Evolutionary conservation across 495 filamentous ascomycete species (phyloP).

Genomic region (Platismatia glauca): DNA sequence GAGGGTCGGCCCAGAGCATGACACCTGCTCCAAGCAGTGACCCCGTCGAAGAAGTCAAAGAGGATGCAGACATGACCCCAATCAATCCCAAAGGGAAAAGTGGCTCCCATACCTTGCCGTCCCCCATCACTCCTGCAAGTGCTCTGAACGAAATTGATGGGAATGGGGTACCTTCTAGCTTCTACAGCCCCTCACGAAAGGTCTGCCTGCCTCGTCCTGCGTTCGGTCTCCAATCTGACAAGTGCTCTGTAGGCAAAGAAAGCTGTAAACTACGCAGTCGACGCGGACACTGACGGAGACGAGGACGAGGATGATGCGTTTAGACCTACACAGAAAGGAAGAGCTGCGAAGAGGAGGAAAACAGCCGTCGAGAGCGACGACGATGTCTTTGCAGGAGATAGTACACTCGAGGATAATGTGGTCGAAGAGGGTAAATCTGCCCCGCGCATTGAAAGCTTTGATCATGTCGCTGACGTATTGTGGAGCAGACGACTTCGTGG

Average conservation of each 20-base stretch:
- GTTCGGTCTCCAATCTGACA: not conserved
- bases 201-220: constrained; percentile 22
- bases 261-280: constrained; percentile 35
- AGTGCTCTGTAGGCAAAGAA: constrained; percentile 34
- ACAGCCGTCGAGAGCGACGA: constrained; percentile 51
- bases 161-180: constrained; percentile 18
- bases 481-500: constrained; percentile 62
- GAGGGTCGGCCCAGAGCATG: constrained; percentile 41
- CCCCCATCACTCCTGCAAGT: constrained; percentile 21
- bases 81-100: constrained; percentile 24
- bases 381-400: constrained; percentile 51
- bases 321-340: constrained; percentile 34
- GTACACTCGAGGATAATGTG: constrained; percentile 47
- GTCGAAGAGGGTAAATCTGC: constrained; percentile 37
- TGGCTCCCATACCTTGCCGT: constrained; percentile 5
- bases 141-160: not conserved
- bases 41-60: constrained; percentile 33
- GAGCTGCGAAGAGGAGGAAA: constrained; percentile 44
- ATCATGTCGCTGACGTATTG: not conserved
- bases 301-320: constrained; percentile 48
- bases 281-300: constrained; percentile 41
- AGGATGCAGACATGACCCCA: constrained; percentile 27
- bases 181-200: constrained; percentile 39
- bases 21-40: constrained; percentile 82
- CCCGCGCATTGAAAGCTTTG: not conserved